Percentiles rank a stretch among this genome's conserved stretches.
Evolutionary conservation across 768 basidiomycete genomes (phyloP).

Genomic region (Agrocybe praecox): DNA sequence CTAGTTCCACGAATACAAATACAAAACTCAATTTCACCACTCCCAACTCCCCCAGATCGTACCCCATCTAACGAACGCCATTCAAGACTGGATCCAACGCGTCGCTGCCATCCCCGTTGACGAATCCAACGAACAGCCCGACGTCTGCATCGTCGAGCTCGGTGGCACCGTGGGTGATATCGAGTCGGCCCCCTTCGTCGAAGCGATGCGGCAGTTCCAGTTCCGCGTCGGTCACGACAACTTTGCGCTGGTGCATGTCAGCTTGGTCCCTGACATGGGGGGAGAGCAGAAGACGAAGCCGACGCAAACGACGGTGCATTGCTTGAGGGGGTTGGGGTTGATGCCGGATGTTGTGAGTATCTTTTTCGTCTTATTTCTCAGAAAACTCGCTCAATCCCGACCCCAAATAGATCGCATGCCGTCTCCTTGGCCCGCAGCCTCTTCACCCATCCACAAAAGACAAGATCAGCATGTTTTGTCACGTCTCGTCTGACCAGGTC

Average conservation of each 20-base stretch:
- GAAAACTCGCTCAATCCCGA: neutral
- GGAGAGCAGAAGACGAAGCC: slow-evolving; percentile 99
- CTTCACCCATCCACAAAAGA: slow-evolving; percentile 86
- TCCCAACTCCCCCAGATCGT: slow-evolving; percentile 65
- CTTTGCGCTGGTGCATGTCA: slow-evolving; percentile 96
- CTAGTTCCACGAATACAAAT: neutral
- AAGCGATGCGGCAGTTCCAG: slow-evolving; percentile 99
- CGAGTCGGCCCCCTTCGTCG: slow-evolving; percentile 96
- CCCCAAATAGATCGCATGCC: slow-evolving; percentile 81
- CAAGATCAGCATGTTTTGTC: slow-evolving; percentile 99
- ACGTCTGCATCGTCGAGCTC: slow-evolving; percentile 98
- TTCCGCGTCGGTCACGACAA: slow-evolving; percentile 97
- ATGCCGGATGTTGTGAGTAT: slow-evolving; percentile 84
- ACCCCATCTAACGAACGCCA: slow-evolving; percentile 94
- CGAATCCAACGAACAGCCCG: slow-evolving; percentile 89
- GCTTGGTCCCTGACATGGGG: slow-evolving; percentile 97
- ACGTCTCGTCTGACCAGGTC: slow-evolving; percentile 87
- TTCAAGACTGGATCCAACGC: slow-evolving; percentile 98
- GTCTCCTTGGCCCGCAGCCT: slow-evolving; percentile 77
- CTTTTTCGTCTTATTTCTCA: neutral
- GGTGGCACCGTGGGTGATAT: slow-evolving; percentile 99
- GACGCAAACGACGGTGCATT: slow-evolving; percentile 95
- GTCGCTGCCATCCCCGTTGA: slow-evolving; percentile 95
- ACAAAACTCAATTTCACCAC: neutral
- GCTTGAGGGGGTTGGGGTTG: slow-evolving; percentile 88